A percentile compares a stretch with the other conserved stretches of the same genome.
These are phyloP conservation scores for Pseudogymnoascus sp. DNA, from an alignment of 2,329 filamentous ascomycete species.

Conservation along the genomic window DNA sequence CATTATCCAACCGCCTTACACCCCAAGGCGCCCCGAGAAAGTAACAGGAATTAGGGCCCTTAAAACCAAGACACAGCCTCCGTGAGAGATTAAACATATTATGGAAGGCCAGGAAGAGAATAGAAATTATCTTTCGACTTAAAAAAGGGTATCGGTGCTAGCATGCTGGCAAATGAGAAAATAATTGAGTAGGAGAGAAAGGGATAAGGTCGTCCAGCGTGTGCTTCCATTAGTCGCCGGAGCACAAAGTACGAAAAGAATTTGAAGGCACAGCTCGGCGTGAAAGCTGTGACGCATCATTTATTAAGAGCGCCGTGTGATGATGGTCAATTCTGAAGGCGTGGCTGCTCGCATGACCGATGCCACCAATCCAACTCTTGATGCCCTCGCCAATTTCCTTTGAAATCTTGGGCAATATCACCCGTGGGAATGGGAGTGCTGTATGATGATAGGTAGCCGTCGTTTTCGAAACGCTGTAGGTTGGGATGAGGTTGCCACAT, in stretches of 20 bases:
- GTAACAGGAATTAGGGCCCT: background rate
- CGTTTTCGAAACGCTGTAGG: background rate
- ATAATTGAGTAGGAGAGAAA: background rate
- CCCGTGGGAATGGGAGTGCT: background rate
- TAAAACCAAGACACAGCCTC: background rate
- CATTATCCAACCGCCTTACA: background rate
- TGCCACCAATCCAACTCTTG: background rate
- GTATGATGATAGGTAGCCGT: background rate
- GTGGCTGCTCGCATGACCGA: background rate
- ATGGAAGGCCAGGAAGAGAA: background rate
- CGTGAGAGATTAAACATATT: background rate
- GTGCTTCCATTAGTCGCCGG: background rate
- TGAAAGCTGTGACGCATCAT: background rate
- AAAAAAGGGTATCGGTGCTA: constrained; percentile 1
- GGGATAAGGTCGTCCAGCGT: background rate
- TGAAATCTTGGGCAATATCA: background rate
- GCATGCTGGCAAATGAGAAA: background rate
- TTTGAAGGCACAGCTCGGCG: background rate
- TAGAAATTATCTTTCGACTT: background rate
- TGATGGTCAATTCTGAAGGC: background rate
- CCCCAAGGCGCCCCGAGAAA: background rate
- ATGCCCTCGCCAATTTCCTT: background rate
- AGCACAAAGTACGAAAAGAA: background rate
- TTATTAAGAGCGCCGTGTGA: background rate
- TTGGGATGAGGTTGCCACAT: background rate